Base-by-base conservation (phyloP, 768 basidiomycete genomes). In the Podaxis mareebaensis region DNA sequence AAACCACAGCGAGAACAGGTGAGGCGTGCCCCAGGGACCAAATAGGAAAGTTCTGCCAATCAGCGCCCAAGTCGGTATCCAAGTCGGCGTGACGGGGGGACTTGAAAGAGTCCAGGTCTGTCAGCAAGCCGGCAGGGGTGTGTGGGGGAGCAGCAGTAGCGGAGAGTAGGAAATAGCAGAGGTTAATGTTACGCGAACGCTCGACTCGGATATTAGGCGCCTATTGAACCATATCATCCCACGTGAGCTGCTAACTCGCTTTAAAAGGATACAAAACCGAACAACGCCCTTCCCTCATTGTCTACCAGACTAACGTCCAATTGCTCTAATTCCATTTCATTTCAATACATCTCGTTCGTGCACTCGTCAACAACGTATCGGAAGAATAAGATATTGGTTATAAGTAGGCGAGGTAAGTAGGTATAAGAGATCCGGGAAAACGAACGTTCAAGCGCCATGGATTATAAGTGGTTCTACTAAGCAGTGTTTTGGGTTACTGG, bases 401-500 rank as follows among this genome's bases (percentile, higher is more conserved):
- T 49, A 20, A 59, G 44, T 36, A 49, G 58, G n/a, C 30, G 30
- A 59, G 15, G 58, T 59, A 52, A 8, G 39, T 60, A 60, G 58
- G 58, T 60, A 60, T 60, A 60, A 28, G 22, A 24, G 36, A 39
- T 22, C 20, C 38, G 49, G 42, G 56, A 22, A 22, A 40, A 42
- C 33, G 15, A 24, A 40, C 36, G 22, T 42, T 56, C 53, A 13
- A 30, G 53, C 33, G 33, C 22, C 36, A 49, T 20, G 48, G 7
- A 60, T 60, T 60, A 60, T 39, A 60, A 60, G 49, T 38, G 49
- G 36, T 49, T 60, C 38, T 60, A 60, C 24, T 51, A 60, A 52
- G 48, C 44, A 20, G 30, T n/a, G 20, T 10, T 33, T 10, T 33
- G 33, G 33, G 33, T 10, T 33, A 33, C 33, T 33, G 33, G 33